Percentiles rank a stretch among this genome's conserved stretches.
Evolutionary conservation across 164 flowering plant species (phyloP).

Genomic region (Kalanchoe fedtschenkoi): DNA sequence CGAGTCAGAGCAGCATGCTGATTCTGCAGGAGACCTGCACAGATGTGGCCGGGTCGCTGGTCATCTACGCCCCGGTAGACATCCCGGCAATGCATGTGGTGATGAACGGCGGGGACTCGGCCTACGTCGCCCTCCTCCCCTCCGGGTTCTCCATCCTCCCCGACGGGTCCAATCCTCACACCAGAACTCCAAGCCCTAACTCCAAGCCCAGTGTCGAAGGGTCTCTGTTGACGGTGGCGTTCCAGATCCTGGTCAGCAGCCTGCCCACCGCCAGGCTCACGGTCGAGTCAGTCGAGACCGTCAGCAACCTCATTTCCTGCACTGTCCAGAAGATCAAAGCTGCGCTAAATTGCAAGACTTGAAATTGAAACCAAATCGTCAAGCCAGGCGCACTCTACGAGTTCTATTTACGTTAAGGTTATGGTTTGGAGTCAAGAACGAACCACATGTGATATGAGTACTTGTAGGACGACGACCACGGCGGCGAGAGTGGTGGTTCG

Average conservation of each 20-base stretch:
- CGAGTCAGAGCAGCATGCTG: constrained; percentile 86
- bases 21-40: constrained; percentile 90
- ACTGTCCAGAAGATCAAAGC: constrained; percentile 95
- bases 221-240: constrained; percentile 84
- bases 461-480: constrained; percentile 45
- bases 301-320: constrained; percentile 85
- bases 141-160: constrained; percentile 87
- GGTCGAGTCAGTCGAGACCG: constrained; percentile 93
- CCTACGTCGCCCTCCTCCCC: constrained; percentile 86
- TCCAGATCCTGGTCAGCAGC: constrained; percentile 85
- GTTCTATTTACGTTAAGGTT: too few species aligned
- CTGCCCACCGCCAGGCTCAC: constrained; percentile 92
- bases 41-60: constrained; percentile 80
- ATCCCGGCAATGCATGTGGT: constrained; percentile 94
- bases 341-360: constrained; percentile 78
- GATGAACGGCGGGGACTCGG: constrained; percentile 96
- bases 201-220: constrained; percentile 33
- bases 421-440: constrained; percentile 97
- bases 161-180: constrained; percentile 50
- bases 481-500: constrained; percentile 94
- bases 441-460: constrained; percentile 58
- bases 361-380: constrained; percentile 6
- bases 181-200: constrained; percentile 8
- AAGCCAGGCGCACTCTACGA: too few species aligned
- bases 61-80: constrained; percentile 96